phyloP scores from a whole-genome alignment of 768 basidiomycete genomes.

The Leccinum incarnatum region DNA sequence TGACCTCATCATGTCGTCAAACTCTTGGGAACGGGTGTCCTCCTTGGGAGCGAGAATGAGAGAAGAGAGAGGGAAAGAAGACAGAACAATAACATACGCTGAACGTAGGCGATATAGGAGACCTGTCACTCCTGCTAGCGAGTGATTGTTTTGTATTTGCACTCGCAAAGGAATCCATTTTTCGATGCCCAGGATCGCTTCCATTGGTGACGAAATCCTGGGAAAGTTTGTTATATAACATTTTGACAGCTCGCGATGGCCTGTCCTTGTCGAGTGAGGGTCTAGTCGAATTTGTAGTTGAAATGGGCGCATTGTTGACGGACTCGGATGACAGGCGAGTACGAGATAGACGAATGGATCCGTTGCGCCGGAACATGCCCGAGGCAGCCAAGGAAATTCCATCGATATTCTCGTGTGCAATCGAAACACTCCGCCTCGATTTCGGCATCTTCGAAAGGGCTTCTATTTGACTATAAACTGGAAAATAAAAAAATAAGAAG shows the following conservation, averaged over 20 bases:
- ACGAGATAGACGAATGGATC: conserved; percentile 22
- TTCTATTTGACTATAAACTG: conserved; percentile 77
- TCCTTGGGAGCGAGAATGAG: conserved; percentile 39
- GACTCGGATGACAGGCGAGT: conserved; percentile 43
- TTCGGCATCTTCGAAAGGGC: conserved; percentile 55
- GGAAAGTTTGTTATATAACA: conserved; percentile 45
- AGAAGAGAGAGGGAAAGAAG: neutral
- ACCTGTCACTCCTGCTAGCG: conserved; percentile 32
- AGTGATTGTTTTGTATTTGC: conserved; percentile 44
- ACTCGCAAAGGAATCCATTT: conserved; percentile 52
- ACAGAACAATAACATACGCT: conserved; percentile 26
- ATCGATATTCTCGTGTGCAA: conserved; percentile 50
- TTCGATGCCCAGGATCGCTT: conserved; percentile 53
- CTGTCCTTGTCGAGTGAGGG: conserved; percentile 62
- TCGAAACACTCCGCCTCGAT: conserved; percentile 66
- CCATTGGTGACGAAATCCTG: conserved; percentile 36
- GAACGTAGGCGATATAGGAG: conserved; percentile 34
- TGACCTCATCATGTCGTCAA: conserved; percentile 90
- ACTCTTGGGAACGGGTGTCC: conserved; percentile 66
- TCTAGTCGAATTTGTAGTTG: conserved; percentile 36
- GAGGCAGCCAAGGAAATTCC: conserved; percentile 43
- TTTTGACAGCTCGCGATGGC: conserved; percentile 52
- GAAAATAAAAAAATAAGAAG: conserved; percentile 11
- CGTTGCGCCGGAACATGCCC: conserved; percentile 22
- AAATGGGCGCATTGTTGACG: conserved; percentile 20